Evolutionary conservation across 768 basidiomycete species (phyloP).

Genomic region (Trichaptum fuscoviolaceum): DNA sequence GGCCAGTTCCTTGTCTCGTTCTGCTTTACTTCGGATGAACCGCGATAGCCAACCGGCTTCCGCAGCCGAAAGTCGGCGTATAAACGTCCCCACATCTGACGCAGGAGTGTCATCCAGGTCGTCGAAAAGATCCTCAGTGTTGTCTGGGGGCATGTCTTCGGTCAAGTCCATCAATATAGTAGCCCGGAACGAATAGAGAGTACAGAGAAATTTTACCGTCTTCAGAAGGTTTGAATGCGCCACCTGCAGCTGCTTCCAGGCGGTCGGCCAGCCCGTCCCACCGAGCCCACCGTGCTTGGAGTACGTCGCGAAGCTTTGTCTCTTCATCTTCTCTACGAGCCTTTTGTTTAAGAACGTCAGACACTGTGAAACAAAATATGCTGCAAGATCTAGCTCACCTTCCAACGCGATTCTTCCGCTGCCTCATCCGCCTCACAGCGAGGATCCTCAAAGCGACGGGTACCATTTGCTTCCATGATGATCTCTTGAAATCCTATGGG

Average conservation of each 20-base stretch:
- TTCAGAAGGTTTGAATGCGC: slow-evolving; percentile 30
- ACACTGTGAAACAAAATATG: neutral
- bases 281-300: slow-evolving; percentile 48
- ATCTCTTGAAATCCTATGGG: slow-evolving; percentile 81
- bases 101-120: slow-evolving; percentile 49
- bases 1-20: slow-evolving; percentile 44
- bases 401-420: slow-evolving; percentile 58
- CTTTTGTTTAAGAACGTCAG: slow-evolving; percentile 29
- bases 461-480: slow-evolving; percentile 41
- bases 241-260: slow-evolving; percentile 52
- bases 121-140: slow-evolving; percentile 49
- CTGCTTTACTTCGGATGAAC: slow-evolving; percentile 43
- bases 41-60: slow-evolving; percentile 63
- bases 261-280: slow-evolving; percentile 62
- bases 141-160: slow-evolving; percentile 25
- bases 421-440: slow-evolving; percentile 67
- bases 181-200: neutral
- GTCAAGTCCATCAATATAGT: neutral
- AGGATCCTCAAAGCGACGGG: slow-evolving; percentile 52
- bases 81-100: slow-evolving; percentile 34
- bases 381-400: slow-evolving; percentile 35
- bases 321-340: slow-evolving; percentile 53
- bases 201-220: slow-evolving; percentile 15
- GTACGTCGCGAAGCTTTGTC: slow-evolving; percentile 48
- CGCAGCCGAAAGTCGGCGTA: slow-evolving; percentile 34